A percentile compares a stretch with the other conserved stretches of the same genome.
Evolutionary conservation across 768 basidiomycete genomes (phyloP).

Genomic region (Wakefieldia striispora): DNA sequence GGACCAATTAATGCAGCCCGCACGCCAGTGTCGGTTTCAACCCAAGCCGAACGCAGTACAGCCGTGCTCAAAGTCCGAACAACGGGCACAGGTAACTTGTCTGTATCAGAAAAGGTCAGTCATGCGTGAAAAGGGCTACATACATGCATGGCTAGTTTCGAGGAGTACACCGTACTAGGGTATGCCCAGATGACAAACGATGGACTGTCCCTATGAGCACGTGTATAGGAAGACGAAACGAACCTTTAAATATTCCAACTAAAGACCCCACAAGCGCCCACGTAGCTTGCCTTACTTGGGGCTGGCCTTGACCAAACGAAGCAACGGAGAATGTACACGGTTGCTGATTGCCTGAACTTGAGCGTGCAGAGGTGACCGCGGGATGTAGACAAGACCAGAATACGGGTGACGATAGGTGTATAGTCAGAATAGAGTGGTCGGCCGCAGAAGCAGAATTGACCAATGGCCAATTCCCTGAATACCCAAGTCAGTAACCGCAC

Average conservation of each 20-base stretch:
- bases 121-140: conserved; percentile 3
- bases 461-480: conserved; percentile 17
- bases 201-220: background rate
- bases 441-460: conserved; percentile 1
- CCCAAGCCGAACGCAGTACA: conserved; percentile 64
- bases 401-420: conserved; percentile 32
- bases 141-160: background rate
- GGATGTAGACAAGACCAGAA: conserved; percentile 62
- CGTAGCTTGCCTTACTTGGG: conserved; percentile 66
- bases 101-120: conserved; percentile 14
- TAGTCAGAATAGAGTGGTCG: conserved; percentile 1
- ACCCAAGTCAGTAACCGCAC: conserved; percentile 1
- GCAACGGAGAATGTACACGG: conserved; percentile 12
- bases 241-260: conserved; percentile 47
- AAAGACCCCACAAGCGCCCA: conserved; percentile 58
- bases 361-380: conserved; percentile 40
- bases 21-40: conserved; percentile 70
- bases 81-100: conserved; percentile 25
- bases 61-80: conserved; percentile 53
- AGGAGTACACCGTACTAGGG: too few species aligned
- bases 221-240: background rate
- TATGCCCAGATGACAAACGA: too few species aligned
- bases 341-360: conserved; percentile 31
- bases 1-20: conserved; percentile 69
- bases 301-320: conserved; percentile 61